These are phyloP conservation scores for Entophlyctis luteolus DNA, from an alignment of 192 early-diverging fungal genomes.

Conservation along the genomic window DNA sequence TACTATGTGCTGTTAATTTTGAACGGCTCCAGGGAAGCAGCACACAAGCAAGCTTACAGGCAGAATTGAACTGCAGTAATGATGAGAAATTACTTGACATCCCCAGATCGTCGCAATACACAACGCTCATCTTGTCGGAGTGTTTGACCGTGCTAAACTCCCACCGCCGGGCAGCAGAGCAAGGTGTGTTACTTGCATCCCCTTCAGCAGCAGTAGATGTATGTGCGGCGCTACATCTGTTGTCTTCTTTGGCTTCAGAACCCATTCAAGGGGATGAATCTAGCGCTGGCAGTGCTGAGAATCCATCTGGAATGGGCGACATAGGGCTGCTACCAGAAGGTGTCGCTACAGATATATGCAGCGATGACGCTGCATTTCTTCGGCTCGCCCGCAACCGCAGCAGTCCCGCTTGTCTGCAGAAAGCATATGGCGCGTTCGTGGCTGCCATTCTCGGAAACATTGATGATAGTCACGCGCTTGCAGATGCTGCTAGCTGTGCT, in stretches of 20 bases:
- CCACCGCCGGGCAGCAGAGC: conserved; percentile 19
- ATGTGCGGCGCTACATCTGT: conserved; percentile 34
- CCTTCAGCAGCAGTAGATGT: conserved; percentile 27
- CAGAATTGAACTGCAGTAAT: neutral
- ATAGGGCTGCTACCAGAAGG: conserved; percentile 23
- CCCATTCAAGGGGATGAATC: neutral
- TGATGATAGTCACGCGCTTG: neutral
- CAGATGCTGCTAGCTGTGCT: conserved; percentile 13
- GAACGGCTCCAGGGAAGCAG: neutral
- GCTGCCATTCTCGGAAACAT: conserved; percentile 2
- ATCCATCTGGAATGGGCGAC: neutral
- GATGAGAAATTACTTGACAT: neutral
- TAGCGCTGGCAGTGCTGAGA: neutral
- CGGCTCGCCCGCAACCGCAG: conserved; percentile 5
- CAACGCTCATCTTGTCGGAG: conserved; percentile 38
- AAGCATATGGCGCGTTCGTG: conserved; percentile 35
- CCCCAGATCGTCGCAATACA: conserved; percentile 16
- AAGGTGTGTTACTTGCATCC: neutral
- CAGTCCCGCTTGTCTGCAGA: conserved; percentile 30
- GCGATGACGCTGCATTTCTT: conserved; percentile 9
- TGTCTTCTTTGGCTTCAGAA: conserved; percentile 16
- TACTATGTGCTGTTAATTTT: conserved; percentile 22
- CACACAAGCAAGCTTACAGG: neutral
- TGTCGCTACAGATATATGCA: conserved; percentile 17
- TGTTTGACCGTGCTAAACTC: conserved; percentile 44